Evolutionary conservation across 2,329 filamentous ascomycete genomes (phyloP), one percentile per base, ranked within the genome.

Genomic region (Trichoderma endophyticum): DNA sequence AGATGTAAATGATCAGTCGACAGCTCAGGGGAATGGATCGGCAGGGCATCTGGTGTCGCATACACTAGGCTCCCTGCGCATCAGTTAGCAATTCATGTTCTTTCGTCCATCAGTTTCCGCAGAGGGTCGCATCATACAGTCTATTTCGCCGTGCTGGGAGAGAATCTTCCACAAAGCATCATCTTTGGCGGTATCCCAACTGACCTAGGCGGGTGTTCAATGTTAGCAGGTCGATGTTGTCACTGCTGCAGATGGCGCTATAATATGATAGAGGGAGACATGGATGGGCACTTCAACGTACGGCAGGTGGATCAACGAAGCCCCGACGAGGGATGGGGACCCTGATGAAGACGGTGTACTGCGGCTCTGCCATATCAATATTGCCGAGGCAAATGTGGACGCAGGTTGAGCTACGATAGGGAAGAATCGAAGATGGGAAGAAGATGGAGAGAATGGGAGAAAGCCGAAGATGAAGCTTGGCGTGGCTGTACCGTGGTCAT

Each of bases 131-230:
- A 75, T 77, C 85, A 80, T 85, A 97, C 95, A 99, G 80, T 98
- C 90, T 78, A 98, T 90, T 78, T 97, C 92, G 71, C 90, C 92
- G 79, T 94, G 90, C 73, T 91, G 91, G 0, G 94, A 97, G 6
- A 98, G 88, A 66, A 97, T 90, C 80, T 93, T 93, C 96, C 96
- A 99, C 18, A 99, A 83, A 11, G 90, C 90, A 73, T 93, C 92
- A 78, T 98, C 96, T 81, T 98, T 98, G 26, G 87, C 85, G 1
- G 91, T 87, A 81, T 95, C 91, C 96, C 96, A 99, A 81, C 94
- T 90, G 70, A 96, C 91, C 94, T 97, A 72, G 63, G n/a, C 24
- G 28, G 72, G 63, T 26, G n/a, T 30, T 51, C 48, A n/a, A 21
- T 65, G 48, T 32, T 34, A 73, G 63, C 32, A 48, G 36, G 24